Conservation (phyloP, 352 stramenopile species). For the Lagenidium sp. region DNA sequence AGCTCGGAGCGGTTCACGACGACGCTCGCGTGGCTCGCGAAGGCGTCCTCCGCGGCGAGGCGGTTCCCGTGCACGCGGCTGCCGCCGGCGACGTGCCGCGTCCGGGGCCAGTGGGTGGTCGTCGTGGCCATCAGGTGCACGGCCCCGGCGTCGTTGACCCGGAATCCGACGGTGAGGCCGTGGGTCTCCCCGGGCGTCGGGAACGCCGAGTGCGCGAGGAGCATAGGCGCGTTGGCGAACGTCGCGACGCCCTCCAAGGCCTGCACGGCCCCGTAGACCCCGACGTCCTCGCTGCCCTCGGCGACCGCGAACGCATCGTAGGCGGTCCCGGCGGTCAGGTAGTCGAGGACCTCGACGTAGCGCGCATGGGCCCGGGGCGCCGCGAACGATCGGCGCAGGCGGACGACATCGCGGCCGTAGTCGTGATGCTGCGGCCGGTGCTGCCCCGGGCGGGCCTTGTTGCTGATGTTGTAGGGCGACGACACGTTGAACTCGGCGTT, state of each 20-base stretch:
- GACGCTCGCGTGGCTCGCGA: conserved; percentile 32
- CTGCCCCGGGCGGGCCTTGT: conserved; percentile 25
- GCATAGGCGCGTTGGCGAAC: conserved; percentile 47
- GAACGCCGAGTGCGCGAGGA: conserved; percentile 53
- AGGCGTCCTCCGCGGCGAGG: conserved; percentile 40
- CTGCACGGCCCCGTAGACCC: conserved; percentile 45
- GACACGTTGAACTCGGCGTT: conserved; percentile 64
- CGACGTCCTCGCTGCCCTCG: conserved; percentile 36
- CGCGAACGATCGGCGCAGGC: conserved; percentile 26
- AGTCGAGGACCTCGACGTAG: conserved; percentile 53
- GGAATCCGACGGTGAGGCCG: conserved; percentile 52
- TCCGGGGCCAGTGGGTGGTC: conserved; percentile 22
- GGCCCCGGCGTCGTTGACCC: conserved; percentile 37
- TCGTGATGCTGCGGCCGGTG: conserved; percentile 34
- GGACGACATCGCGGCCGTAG: conserved; percentile 55
- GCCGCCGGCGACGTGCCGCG: conserved; percentile 23
- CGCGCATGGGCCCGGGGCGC: conserved; percentile 13
- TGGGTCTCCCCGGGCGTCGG: conserved; percentile 40
- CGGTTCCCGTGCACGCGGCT: conserved; percentile 59
- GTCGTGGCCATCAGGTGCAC: conserved; percentile 56
- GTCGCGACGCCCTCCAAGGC: conserved; percentile 41
- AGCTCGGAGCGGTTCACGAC: conserved; percentile 20
- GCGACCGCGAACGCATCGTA: conserved; percentile 61
- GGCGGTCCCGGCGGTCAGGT: conserved; percentile 38
- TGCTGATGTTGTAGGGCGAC: conserved; percentile 71